These are phyloP conservation scores for Neurospora sp. DNA, from an alignment of 495 filamentous ascomycete species.

Conservation along the genomic window DNA sequence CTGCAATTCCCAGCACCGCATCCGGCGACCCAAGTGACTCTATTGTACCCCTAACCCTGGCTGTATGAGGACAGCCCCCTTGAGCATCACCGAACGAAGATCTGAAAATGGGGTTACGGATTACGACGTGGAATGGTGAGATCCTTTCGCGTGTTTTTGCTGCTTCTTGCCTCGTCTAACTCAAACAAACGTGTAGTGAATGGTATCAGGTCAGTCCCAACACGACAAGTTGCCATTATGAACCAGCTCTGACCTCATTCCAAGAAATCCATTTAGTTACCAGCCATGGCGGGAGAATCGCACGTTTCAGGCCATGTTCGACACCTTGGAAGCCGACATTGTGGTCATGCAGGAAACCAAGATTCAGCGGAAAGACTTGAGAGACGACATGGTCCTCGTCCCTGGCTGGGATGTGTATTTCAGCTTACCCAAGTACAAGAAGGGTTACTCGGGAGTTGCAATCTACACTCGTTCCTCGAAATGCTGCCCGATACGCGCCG, in stretches of 20 bases:
- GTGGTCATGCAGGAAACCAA: conserved; percentile 94
- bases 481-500: conserved; percentile 81
- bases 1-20: not conserved
- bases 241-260: conserved; percentile 1
- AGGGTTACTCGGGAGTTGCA: conserved; percentile 95
- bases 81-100: not conserved
- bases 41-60: not conserved
- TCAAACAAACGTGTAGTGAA: conserved; percentile 52
- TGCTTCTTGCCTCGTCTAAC: not conserved
- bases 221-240: not conserved
- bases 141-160: conserved; percentile 11
- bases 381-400: conserved; percentile 92
- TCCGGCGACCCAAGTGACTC: not conserved
- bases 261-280: conserved; percentile 86
- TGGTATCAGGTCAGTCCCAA: conserved; percentile 63
- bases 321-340: conserved; percentile 86
- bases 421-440: conserved; percentile 84
- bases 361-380: conserved; percentile 88
- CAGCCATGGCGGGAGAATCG: conserved; percentile 85
- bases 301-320: conserved; percentile 93
- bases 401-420: conserved; percentile 97
- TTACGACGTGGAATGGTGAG: conserved; percentile 87
- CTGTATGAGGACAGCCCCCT: not conserved
- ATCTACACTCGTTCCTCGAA: conserved; percentile 88
- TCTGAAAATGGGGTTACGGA: conserved; percentile 57